Evolutionary conservation across 805 yeast species (phyloP).

Genomic region (Ogataea minuta): DNA sequence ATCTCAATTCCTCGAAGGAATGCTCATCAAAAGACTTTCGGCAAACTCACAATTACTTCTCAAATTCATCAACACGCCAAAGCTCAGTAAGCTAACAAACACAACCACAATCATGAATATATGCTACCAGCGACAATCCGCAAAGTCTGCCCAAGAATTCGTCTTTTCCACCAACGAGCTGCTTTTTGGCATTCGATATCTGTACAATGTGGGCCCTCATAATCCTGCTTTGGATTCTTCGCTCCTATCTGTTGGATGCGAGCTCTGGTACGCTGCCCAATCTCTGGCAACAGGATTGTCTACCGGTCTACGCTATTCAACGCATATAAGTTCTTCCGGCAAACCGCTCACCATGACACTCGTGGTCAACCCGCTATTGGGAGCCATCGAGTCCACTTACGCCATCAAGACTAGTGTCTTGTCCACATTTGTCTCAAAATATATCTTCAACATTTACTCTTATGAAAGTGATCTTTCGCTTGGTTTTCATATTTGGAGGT

Average conservation of each 20-base stretch:
- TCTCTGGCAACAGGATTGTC: slow-evolving; percentile 90
- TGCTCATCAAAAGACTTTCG: slow-evolving; percentile 66
- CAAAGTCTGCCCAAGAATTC: slow-evolving; percentile 65
- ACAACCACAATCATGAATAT: slow-evolving; percentile 53
- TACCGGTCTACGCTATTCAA: slow-evolving; percentile 78
- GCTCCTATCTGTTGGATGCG: slow-evolving; percentile 75
- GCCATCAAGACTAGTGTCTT: slow-evolving; percentile 75
- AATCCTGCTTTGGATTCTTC: slow-evolving; percentile 22
- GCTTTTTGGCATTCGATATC: slow-evolving; percentile 73
- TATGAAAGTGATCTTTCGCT: slow-evolving; percentile 82
- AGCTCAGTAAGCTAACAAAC: slow-evolving; percentile 27
- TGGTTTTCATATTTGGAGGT: slow-evolving; percentile 82
- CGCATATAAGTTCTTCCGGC: slow-evolving; percentile 75
- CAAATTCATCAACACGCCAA: slow-evolving; percentile 68
- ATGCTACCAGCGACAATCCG: slow-evolving; percentile 67
- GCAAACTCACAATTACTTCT: slow-evolving; percentile 61
- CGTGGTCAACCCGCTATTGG: slow-evolving; percentile 84
- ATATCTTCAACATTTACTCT: slow-evolving; percentile 88
- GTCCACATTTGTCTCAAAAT: slow-evolving; percentile 77
- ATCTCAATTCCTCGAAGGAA: slow-evolving; percentile 80
- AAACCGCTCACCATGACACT: slow-evolving; percentile 87
- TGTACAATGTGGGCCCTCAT: slow-evolving; percentile 58
- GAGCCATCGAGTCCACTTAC: slow-evolving; percentile 84
- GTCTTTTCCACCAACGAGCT: slow-evolving; percentile 83
- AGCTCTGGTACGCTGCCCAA: slow-evolving; percentile 81